Base-by-base conservation (phyloP, 2,329 filamentous ascomycete genomes). In the Verticillium nubilum region DNA sequence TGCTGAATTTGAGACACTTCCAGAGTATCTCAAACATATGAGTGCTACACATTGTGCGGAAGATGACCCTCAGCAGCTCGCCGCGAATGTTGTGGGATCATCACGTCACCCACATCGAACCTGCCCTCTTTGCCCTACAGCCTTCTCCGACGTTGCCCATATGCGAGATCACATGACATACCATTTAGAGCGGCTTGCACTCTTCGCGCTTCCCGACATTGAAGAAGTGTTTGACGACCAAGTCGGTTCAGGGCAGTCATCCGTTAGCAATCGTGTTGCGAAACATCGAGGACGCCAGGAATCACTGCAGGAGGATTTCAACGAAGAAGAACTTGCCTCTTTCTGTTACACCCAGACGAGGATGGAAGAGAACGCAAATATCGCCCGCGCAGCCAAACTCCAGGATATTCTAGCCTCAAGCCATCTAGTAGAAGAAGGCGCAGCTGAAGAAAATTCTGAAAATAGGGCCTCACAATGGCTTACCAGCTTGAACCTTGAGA, bases 1-100 rank as follows among this genome's bases (percentile, higher is more conserved):
- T 1, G 52, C 47, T 3, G 64, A 66, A 27, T 65, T 63, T 23
- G 64, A 63, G 54, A 64, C 64, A 2, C 59, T 58, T 25, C 37
- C 42, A 2, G 57, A 60, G 3, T 64, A 60, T 25, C 31, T 57
- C 19, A 13, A 57, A 5, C 62, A 64, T 26, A 27, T 61, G 1
- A 55, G 47, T 28, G 13, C 15, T 55, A 60, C 35, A 56, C 60
- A 54, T n/a, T 27, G 27, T 6, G 53, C n/a, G 5, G 28, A 54
- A 4, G 53, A 29, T 10, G 31, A 17, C 26, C n/a, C 53, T 3
- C 53, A 26, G 17, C 27, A 54, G 28, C 27, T 54, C 9, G 28
- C 10, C 3, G 53, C 53, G 10, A 27, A 26, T 17, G 26, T 35
- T 17, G 53, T 54, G 17, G 53, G 26, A 54, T 17, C 53, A 25